phyloP scores from a whole-genome alignment of 305 asterid species.

The Withania somnifera region DNA sequence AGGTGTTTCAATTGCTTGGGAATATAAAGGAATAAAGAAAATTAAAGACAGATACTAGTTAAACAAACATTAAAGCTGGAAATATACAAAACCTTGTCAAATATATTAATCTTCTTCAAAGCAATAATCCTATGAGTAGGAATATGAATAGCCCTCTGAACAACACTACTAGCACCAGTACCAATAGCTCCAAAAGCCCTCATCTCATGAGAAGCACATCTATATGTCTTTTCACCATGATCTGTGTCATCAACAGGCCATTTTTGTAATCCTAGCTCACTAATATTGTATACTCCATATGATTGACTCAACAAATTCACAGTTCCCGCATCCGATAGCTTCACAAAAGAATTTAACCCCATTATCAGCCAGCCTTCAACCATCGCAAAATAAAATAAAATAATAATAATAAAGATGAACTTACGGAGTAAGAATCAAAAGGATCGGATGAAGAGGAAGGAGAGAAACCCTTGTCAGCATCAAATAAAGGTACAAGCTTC shows the following conservation, averaged over 20 bases:
- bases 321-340: constrained; percentile 79
- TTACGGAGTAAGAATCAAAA: constrained; percentile 68
- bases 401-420: background rate
- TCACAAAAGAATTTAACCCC: background rate
- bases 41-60: background rate
- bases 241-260: constrained; percentile 49
- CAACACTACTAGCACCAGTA: constrained; percentile 94
- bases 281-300: constrained; percentile 76
- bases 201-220: constrained; percentile 94
- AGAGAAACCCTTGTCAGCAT: constrained; percentile 90
- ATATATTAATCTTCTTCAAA: constrained; percentile 88
- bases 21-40: background rate
- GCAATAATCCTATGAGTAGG: constrained; percentile 94
- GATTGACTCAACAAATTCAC: constrained; percentile 90
- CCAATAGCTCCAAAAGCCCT: constrained; percentile 87
- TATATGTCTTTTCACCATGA: constrained; percentile 64
- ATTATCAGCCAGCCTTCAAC: no score
- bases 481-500: constrained; percentile 81
- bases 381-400: no score
- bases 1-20: no score
- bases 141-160: constrained; percentile 91
- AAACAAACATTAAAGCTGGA: no score
- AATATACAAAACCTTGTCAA: constrained; percentile 99
- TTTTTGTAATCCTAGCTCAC: constrained; percentile 87
- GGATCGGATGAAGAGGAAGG: constrained; percentile 66